Evolutionary conservation across 73 alveolate species (phyloP).

Genomic region (Stentor coeruleus): DNA sequence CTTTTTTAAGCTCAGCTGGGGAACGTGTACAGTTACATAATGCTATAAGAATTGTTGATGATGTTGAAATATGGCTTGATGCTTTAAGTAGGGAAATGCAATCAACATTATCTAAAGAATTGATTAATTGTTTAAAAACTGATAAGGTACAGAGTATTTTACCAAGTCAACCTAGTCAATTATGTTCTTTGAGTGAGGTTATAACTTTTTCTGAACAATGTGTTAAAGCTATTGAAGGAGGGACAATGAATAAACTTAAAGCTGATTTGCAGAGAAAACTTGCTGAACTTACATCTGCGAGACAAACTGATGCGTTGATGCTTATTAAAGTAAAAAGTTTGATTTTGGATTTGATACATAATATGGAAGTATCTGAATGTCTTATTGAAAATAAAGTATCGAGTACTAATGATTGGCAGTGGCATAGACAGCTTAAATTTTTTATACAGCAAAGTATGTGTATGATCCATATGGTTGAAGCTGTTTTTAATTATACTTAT

Average conservation of each 20-base stretch:
- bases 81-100: constrained; percentile 96
- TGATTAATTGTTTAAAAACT: constrained; percentile 52
- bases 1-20: constrained; percentile 91
- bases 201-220: constrained; percentile 80
- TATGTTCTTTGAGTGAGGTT: constrained; percentile 93
- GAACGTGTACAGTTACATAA: constrained; percentile 87
- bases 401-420: constrained; percentile 91
- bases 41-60: constrained; percentile 82
- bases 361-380: constrained; percentile 92
- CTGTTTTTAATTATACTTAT: constrained; percentile 82
- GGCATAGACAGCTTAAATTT: constrained; percentile 97
- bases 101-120: constrained; percentile 73
- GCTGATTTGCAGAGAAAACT: constrained; percentile 55
- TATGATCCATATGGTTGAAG: constrained; percentile 95
- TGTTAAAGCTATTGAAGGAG: constrained; percentile 53
- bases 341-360: constrained; percentile 98
- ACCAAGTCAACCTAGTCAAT: constrained; percentile 21
- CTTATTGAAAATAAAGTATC: constrained; percentile 75
- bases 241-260: constrained; percentile 55
- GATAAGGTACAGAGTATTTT: background rate
- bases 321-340: constrained; percentile 86
- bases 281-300: constrained; percentile 72
- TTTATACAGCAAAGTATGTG: constrained; percentile 62
- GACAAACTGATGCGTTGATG: constrained; percentile 71
- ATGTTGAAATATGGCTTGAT: constrained; percentile 98